Evolutionary conservation across 2,329 filamentous ascomycete genomes (phyloP).

Genomic region (Tympanopsis confertula): DNA sequence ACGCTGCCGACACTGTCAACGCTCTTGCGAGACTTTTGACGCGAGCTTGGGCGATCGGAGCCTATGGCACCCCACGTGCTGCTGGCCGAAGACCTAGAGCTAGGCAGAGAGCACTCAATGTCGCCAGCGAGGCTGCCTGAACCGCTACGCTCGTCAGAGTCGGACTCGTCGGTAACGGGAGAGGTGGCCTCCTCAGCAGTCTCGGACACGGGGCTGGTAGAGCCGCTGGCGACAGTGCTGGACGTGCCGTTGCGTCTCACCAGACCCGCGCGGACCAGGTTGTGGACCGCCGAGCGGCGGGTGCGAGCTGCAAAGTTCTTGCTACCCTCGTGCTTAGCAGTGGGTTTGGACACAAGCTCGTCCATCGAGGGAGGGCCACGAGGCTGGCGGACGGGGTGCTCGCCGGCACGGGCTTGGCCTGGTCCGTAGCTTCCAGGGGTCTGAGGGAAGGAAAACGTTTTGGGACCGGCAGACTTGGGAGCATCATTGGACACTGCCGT

Average conservation of each 20-base stretch:
- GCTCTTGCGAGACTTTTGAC: conserved; percentile 52
- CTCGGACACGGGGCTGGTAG: conserved; percentile 83
- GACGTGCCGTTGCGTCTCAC: conserved; percentile 72
- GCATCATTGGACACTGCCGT: conserved; percentile 29
- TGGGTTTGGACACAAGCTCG: conserved; percentile 80
- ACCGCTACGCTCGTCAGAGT: conserved; percentile 54
- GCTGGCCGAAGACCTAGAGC: conserved; percentile 66
- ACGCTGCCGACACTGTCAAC: conserved; percentile 57
- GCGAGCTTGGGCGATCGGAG: conserved; percentile 67
- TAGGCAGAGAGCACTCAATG: conserved; percentile 54
- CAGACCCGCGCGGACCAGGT: conserved; percentile 78
- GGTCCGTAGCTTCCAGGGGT: conserved; percentile 86
- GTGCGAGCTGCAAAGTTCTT: conserved; percentile 94
- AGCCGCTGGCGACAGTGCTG: conserved; percentile 53
- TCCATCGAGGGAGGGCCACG: conserved; percentile 85
- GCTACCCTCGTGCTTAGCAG: conserved; percentile 86
- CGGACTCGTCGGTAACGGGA: conserved; percentile 59
- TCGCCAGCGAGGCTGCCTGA: conserved; percentile 74
- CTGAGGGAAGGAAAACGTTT: conserved; percentile 67
- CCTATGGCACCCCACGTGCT: conserved; percentile 70
- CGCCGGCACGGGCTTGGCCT: conserved; percentile 82
- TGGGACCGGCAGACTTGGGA: conserved; percentile 56
- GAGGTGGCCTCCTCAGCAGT: conserved; percentile 56
- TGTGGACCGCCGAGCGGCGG: conserved; percentile 82
- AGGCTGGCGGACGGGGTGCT: conserved; percentile 87